phyloP scores from a whole-genome alignment of 2,329 filamentous ascomycete genomes.

The Sporothrix humicola region DNA sequence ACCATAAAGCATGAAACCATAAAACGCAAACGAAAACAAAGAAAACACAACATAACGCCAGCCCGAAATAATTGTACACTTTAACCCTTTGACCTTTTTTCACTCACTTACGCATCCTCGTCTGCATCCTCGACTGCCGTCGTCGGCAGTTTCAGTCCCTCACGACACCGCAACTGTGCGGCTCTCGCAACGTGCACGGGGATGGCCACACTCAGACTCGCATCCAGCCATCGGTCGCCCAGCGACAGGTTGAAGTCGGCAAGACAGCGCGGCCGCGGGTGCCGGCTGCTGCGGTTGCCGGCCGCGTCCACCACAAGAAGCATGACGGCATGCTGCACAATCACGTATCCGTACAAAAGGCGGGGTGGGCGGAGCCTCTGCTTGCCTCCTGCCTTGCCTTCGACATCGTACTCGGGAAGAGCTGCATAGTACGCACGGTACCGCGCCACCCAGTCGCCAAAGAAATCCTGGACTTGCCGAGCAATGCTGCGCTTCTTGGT shows the following conservation, averaged over 20 bases:
- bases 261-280: slow-evolving; percentile 43
- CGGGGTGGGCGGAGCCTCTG: slow-evolving; percentile 39
- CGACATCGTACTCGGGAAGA: slow-evolving; percentile 32
- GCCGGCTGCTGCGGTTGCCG: slow-evolving; percentile 29
- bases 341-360: slow-evolving; percentile 51
- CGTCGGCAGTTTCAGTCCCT: slow-evolving; percentile 35
- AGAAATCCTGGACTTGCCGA: slow-evolving; percentile 36
- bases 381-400: not conserved
- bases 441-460: slow-evolving; percentile 35
- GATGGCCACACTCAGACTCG: slow-evolving; percentile 46
- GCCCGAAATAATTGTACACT: not conserved
- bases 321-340: slow-evolving; percentile 57
- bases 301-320: slow-evolving; percentile 52
- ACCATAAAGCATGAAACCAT: not conserved
- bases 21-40: not conserved
- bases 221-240: slow-evolving; percentile 47
- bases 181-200: slow-evolving; percentile 45
- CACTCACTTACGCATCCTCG: slow-evolving; percentile 34
- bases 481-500: slow-evolving; percentile 32
- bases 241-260: slow-evolving; percentile 45
- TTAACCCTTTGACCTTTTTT: not conserved
- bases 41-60: not conserved
- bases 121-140: slow-evolving; percentile 18
- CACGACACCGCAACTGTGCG: slow-evolving; percentile 35
- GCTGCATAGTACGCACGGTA: slow-evolving; percentile 37